Evolutionary conservation across 495 filamentous ascomycete genomes (phyloP).

Genomic region (Halenospora varia): DNA sequence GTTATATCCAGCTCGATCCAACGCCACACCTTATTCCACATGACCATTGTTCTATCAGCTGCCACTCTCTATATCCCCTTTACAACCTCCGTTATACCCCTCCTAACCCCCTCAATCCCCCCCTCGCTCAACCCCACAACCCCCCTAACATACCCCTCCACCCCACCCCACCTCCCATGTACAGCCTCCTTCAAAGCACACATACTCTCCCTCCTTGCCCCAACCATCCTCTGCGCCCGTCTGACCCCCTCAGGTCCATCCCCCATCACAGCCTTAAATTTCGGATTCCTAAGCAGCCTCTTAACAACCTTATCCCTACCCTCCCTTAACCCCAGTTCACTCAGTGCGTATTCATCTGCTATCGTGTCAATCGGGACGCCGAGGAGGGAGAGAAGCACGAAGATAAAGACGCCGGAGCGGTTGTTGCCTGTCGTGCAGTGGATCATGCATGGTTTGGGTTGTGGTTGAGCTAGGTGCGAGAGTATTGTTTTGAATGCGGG

Average conservation of each 20-base stretch:
- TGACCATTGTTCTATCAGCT: too few relatives aligned
- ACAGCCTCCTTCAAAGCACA: conserved; percentile 32
- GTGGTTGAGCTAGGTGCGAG: conserved; percentile 5
- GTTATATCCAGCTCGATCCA: too few relatives aligned
- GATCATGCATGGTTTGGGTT: conserved; percentile 18
- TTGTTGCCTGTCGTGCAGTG: conserved; percentile 54
- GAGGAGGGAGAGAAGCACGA: conserved; percentile 48
- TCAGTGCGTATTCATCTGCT: conserved; percentile 36
- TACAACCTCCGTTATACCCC: conserved; percentile 2
- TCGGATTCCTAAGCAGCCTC: conserved; percentile 23
- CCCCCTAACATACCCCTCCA: conserved; percentile 31
- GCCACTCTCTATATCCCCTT: too few relatives aligned
- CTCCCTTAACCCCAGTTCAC: conserved; percentile 26
- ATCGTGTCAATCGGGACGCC: conserved; percentile 29
- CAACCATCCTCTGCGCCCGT: conserved; percentile 22
- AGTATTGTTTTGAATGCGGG: conserved; percentile 11
- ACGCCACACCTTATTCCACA: too few relatives aligned
- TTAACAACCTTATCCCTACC: conserved; percentile 21
- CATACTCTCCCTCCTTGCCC: conserved; percentile 29
- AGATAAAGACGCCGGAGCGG: conserved; percentile 58
- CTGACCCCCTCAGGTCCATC: conserved; percentile 21
- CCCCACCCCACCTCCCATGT: conserved; percentile 29
- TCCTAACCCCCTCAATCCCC: conserved; percentile 28
- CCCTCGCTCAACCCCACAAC: conserved; percentile 26
- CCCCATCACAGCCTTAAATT: conserved; percentile 1